phyloP scores from a whole-genome alignment of 768 basidiomycete species.

The Crassisporium funariophilum region DNA sequence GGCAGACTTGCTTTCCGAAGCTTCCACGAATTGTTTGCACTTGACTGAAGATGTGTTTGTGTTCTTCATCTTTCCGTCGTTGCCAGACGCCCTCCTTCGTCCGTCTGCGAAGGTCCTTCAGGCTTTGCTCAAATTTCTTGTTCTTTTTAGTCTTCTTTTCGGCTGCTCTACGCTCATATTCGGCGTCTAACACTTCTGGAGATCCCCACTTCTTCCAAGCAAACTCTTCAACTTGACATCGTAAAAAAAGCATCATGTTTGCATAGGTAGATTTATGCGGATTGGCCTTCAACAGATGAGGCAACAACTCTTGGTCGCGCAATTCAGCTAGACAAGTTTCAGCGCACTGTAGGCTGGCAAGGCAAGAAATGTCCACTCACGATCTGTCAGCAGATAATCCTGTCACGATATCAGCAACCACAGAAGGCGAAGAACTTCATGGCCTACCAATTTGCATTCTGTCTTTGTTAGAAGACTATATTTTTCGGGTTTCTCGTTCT shows the following conservation, averaged over 20 bases:
- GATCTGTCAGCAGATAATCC: constrained; percentile 95
- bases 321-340: constrained; percentile 70
- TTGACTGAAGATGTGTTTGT: constrained; percentile 79
- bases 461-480: constrained; percentile 97
- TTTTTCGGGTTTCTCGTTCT: constrained; percentile 86
- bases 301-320: constrained; percentile 87
- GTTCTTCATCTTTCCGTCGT: constrained; percentile 81
- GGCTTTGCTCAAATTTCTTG: constrained; percentile 91
- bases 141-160: constrained; percentile 91
- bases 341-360: not conserved
- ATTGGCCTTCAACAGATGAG: constrained; percentile 92
- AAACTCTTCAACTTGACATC: constrained; percentile 93
- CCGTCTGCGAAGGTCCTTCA: constrained; percentile 79
- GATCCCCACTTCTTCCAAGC: constrained; percentile 99
- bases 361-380: constrained; percentile 45
- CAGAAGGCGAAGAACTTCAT: not conserved
- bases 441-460: constrained; percentile 88
- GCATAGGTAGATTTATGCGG: constrained; percentile 94
- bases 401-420: constrained; percentile 30
- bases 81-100: constrained; percentile 93
- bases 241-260: constrained; percentile 98
- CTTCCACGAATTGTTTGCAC: constrained; percentile 57
- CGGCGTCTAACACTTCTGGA: constrained; percentile 84
- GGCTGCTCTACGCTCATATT: constrained; percentile 75
- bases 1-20: constrained; percentile 72